Evolutionary conservation across 1,139 yeast genomes (phyloP), one percentile per base, ranked within the genome.

Genomic region (Hemisphaericaspora xylofermentans): DNA sequence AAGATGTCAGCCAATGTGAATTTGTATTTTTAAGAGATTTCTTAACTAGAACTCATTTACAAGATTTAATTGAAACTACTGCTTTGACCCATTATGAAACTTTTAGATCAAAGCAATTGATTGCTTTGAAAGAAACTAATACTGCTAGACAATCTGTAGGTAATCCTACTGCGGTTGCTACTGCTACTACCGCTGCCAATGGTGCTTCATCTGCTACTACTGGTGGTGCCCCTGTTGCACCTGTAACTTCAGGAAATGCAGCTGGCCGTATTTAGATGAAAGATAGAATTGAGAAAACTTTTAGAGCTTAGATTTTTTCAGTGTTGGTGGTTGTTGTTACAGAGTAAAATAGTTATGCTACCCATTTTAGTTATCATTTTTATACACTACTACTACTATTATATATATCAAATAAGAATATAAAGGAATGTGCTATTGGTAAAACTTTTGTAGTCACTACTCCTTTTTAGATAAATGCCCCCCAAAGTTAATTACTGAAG

Each of bases 31-130:
- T 93, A 60, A 80, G 98, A 66, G 95, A 89, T 64, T 93, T 93
- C 65, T 78, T 93, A 61, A 88, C 96, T 41, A 82, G 97, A 69
- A 91, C 98, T 22, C 97, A 93, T 64, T 75, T 93, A 57, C 98
- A 89, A 66, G 98, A 93, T 63, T 80, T 93, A 62, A 93, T 93
- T 58, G 98, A 93, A 63, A 82, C 96, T 14, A 93, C 98, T 4
- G 73, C 95, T 5, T 76, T 82, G 54, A 78, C 84, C 44, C 98
- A 93, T 64, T 93, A 93, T 65, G 98, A 93, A 71, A 76, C 84
- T 43, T 93, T 91, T 72, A 84, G 98, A 67, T 77, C 96, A 24
- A 88, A 91, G 68, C 98, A 93, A 68, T 80, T 93, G 65, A 82
- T 89, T 48, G 95, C 96, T 12, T 77, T 93, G 65, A 93, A 93